Evolutionary conservation across 768 basidiomycete genomes (phyloP), one percentile per base, ranked within the genome.

Genomic region (Tulasnella calospora): DNA sequence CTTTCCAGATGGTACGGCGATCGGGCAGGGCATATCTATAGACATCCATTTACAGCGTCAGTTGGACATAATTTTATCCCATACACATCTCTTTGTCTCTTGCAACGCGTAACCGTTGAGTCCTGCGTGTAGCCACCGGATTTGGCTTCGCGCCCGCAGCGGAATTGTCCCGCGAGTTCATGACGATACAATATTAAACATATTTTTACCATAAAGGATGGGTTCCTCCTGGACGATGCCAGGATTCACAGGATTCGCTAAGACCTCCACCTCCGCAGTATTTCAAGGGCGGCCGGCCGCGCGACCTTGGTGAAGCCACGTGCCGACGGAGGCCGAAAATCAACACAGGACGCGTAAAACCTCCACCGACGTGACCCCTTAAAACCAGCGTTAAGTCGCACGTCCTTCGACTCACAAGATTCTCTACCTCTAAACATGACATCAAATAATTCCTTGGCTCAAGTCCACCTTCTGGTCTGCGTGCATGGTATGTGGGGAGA

Each of bases 401-500:
- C 12, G 4, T 33, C 30, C n/a, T 67, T 30, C 61, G 33, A 67
- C 51, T 51, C 51, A 51, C 51, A 51, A 51, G n/a, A 21, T 23
- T 51, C 51, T 8, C 51, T 51, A 51, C 51, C 51, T 10, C 51
- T 51, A 23, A 21, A n/a, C 21, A 51, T 51, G 51, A 51, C 51
- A 21, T 51, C 51, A 51, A 51, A 51, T 21, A 51, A n/a, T n/a
- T 51, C n/a, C 51, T 23, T n/a, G 4, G 10, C 61, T 38, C 46
- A 69, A 46, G 67, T 76, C 19, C 75, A 76, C 57, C 75, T 76
- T 36, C 76, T 82, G 70, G 79, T 81, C n/a, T 78, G 81, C 61
- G 46, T 80, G 1, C 82, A 82, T 76, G 82, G 94, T 46, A 94
- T 96, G 90, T 95, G 94, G 94, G 94, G 94, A 0, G 88, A 90